Conservation (phyloP, 768 basidiomycete genomes). For the Vishniacozyma victoriae region DNA sequence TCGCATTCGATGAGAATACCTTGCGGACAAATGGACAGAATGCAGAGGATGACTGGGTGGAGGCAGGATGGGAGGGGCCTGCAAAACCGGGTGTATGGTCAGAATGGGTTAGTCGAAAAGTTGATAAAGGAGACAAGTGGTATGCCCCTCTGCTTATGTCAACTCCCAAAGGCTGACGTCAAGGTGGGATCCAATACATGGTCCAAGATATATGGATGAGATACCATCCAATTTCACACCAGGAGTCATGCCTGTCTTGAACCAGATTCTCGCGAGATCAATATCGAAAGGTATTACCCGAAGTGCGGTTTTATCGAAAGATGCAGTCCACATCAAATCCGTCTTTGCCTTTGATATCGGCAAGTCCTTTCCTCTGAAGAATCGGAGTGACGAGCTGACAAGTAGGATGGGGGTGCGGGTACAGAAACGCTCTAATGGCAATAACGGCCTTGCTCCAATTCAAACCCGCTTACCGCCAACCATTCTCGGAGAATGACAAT, state of each 20-base stretch:
- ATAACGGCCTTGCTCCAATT: constrained; percentile 27
- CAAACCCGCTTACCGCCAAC: constrained; percentile 13
- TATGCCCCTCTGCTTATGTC: constrained; percentile 6
- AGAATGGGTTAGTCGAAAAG: constrained; percentile 24
- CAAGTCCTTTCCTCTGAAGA: constrained; percentile 5
- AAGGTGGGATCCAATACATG: constrained; percentile 39
- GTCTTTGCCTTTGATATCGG: constrained; percentile 36
- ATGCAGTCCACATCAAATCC: constrained; percentile 32
- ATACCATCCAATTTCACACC: constrained; percentile 34
- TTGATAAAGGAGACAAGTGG: constrained; percentile 35
- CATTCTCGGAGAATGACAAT: constrained; percentile 45
- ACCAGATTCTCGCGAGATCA: constrained; percentile 8
- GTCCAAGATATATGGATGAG: constrained; percentile 1
- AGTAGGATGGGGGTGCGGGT: constrained; percentile 43
- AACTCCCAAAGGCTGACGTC: neutral
- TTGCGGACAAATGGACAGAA: constrained; percentile 1
- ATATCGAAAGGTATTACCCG: constrained; percentile 21
- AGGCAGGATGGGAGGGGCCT: constrained; percentile 30
- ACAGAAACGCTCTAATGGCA: constrained; percentile 49
- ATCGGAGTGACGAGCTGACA: neutral
- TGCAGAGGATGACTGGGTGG: no score
- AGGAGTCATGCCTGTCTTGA: constrained; percentile 34
- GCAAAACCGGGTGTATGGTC: constrained; percentile 30
- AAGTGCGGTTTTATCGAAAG: constrained; percentile 31
- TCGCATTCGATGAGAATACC: neutral